Conservation (phyloP, 2,329 filamentous ascomycete genomes). For the Penicillium verrucosum region DNA sequence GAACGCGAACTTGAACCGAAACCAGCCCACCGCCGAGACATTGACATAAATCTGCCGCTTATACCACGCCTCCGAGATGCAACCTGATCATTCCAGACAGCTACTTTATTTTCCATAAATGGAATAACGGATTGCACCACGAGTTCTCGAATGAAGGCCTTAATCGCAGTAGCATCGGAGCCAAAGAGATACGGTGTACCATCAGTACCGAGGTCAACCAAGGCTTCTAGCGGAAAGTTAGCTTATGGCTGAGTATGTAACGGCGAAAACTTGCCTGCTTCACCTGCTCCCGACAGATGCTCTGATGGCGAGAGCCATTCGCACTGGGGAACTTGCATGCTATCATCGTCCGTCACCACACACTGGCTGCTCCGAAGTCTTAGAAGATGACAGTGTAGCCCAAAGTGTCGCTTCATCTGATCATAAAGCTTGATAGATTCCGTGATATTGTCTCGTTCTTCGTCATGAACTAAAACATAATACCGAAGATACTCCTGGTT, state of each 20-base stretch:
- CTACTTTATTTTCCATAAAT: constrained; percentile 89
- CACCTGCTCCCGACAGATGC: constrained; percentile 71
- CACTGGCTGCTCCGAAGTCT: constrained; percentile 80
- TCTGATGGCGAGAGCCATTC: constrained; percentile 89
- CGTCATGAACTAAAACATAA: constrained; percentile 94
- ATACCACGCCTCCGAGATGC: constrained; percentile 85
- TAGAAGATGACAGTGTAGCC: constrained; percentile 88
- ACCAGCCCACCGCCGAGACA: constrained; percentile 84
- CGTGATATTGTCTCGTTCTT: constrained; percentile 88
- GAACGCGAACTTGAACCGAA: constrained; percentile 69
- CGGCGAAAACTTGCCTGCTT: constrained; percentile 48
- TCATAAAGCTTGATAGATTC: constrained; percentile 90
- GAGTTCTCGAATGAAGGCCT: constrained; percentile 88
- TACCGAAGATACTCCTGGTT: constrained; percentile 90
- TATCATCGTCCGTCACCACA: constrained; percentile 87
- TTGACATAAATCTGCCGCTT: constrained; percentile 86
- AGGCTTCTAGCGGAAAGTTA: constrained; percentile 29
- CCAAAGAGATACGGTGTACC: constrained; percentile 77
- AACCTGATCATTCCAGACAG: constrained; percentile 95
- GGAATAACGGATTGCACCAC: constrained; percentile 92
- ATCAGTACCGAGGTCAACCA: constrained; percentile 63
- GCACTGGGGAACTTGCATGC: constrained; percentile 71
- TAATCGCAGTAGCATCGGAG: constrained; percentile 83
- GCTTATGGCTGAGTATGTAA: background rate
- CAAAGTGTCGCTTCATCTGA: constrained; percentile 98